These are phyloP conservation scores for Pyrus hybrid DNA, from an alignment of 331 rosid species.

Conservation along the genomic window DNA sequence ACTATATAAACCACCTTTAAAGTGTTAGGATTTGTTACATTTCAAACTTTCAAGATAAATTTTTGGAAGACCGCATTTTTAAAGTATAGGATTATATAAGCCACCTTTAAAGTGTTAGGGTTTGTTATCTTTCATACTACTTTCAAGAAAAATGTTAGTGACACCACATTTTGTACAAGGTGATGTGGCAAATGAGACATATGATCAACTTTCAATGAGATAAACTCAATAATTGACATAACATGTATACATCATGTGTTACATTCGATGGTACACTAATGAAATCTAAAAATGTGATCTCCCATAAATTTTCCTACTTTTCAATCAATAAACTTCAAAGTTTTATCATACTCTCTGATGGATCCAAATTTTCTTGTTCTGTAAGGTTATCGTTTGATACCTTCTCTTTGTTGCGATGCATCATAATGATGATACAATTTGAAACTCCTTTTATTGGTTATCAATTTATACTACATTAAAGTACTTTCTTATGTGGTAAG, in stretches of 20 bases:
- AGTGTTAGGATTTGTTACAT: no score
- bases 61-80: no score
- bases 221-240: background rate
- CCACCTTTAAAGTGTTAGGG: background rate
- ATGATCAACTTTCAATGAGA: background rate
- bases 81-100: background rate
- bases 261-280: no score
- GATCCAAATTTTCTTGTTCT: no score
- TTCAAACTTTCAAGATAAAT: no score
- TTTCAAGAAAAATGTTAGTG: background rate
- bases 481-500: background rate
- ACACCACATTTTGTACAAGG: background rate
- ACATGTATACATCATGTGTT: background rate
- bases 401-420: no score
- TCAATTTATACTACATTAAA: no score
- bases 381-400: no score
- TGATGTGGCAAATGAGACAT: background rate
- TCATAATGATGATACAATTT: no score
- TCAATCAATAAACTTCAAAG: background rate
- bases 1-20: no score
- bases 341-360: background rate
- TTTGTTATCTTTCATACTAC: background rate
- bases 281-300: background rate
- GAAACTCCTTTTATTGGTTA: no score
- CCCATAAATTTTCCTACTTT: background rate